Base-by-base conservation (phyloP, 768 basidiomycete genomes). In the Macrolepiota dolichaula region DNA sequence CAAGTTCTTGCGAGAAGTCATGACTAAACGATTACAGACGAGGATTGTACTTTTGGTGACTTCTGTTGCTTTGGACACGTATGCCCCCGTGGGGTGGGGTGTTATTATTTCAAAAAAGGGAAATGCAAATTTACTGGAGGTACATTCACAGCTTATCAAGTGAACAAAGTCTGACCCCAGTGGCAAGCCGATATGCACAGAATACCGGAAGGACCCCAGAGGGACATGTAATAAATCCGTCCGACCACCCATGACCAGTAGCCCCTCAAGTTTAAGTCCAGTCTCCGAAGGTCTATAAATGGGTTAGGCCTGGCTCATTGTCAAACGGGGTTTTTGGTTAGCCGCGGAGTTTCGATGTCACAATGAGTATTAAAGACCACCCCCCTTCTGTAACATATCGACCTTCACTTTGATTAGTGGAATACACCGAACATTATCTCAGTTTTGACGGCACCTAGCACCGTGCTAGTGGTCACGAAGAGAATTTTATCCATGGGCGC, bases 51-150 rank as follows among this genome's bases (percentile, higher is more conserved):
- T 12, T 87, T 82, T 76, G 87, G 84, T 11, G 85, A 86, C 50
- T 76, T 77, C 3, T 88, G 87, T 68, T 83, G 80, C 72, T 75
- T 82, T 73, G 78, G 85, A 29, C 74, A 81, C 66, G 71, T 71
- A 29, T 89, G 87, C 67, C 79, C 80, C 62, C 75, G 70, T 51
- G 69, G 68, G 19, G 68, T 71, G 5, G 77, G 76, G 40, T 83
- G 81, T 68, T 74, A 73, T 54, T 82, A 75, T 68, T 71, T 80
- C 64, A 85, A 82, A 74, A 74, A 79, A 51, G 81, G 81, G 19
- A 81, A 73, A 59, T 88, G 87, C 71, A 87, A 83, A 69, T 89
- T 88, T 71, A 70, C 75, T 63, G 86, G 82, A 70, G 76, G 87
- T 88, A 63, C 62, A 22, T 62, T 49, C 32, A n/a, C 37, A 5